These are phyloP conservation scores for Erigeron canadensis DNA, from an alignment of 129 eudicot species.

Conservation along the genomic window DNA sequence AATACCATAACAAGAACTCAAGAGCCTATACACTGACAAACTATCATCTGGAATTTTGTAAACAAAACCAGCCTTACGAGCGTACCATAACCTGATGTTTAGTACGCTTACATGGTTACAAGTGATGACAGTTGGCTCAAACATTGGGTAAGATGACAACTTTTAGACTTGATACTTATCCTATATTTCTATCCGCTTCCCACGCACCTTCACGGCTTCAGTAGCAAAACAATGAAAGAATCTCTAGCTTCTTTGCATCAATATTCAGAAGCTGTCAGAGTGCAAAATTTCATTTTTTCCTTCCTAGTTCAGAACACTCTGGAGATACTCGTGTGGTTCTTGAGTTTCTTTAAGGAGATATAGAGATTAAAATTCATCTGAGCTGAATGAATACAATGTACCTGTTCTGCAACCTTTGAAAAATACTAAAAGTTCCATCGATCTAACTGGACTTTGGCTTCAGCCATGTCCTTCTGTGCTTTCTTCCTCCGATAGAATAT, in stretches of 20 bases:
- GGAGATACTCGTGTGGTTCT: neutral
- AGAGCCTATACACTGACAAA: neutral
- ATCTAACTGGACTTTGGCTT: conserved; percentile 91
- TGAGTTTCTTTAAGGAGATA: neutral
- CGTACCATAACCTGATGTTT: neutral
- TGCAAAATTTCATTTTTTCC: neutral
- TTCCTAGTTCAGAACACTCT: neutral
- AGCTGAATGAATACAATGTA: neutral
- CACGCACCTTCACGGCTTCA: neutral
- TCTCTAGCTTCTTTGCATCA: neutral
- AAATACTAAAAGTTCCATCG: conserved; percentile 59
- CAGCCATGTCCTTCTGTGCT: conserved; percentile 99
- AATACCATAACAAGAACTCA: neutral
- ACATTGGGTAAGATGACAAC: neutral
- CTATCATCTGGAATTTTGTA: neutral
- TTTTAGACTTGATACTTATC: neutral
- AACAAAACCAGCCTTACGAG: neutral
- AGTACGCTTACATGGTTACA: neutral
- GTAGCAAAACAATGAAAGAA: neutral
- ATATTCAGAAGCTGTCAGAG: neutral
- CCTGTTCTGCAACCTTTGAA: neutral
- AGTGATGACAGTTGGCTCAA: neutral
- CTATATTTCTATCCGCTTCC: neutral
- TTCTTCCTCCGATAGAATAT: conserved; percentile 97
- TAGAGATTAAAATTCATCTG: neutral